Percentiles rank a stretch among this genome's conserved stretches.
These are phyloP conservation scores for Microcos paniculata DNA, from an alignment of 345 rosid species.

Conservation along the genomic window DNA sequence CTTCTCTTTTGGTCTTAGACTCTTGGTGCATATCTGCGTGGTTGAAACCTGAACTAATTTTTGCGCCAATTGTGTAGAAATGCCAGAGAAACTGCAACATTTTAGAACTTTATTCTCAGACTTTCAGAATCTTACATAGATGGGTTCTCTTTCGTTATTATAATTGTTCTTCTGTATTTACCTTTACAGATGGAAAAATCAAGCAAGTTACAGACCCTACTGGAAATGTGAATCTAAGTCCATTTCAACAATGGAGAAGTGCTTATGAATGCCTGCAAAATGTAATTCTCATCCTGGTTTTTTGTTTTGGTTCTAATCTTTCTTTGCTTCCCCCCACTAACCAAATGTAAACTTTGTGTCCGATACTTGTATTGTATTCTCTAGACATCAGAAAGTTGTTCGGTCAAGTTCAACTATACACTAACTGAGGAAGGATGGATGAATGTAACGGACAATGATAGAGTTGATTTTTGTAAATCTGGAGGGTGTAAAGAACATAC, in stretches of 20 bases:
- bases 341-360: not conserved
- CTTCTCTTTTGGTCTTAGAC: not conserved
- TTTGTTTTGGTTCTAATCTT: not conserved
- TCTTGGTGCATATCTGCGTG: not conserved
- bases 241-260: slow-evolving; percentile 29
- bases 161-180: not conserved
- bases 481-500: slow-evolving; percentile 3
- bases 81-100: not conserved
- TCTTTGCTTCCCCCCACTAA: not conserved
- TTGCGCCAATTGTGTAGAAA: not conserved
- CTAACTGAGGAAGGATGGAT: not conserved
- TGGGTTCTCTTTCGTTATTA: not conserved
- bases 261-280: slow-evolving; percentile 33
- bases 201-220: slow-evolving; percentile 18
- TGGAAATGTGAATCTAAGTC: slow-evolving; percentile 22
- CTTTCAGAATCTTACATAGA: not conserved
- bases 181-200: slow-evolving; percentile 12
- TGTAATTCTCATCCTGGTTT: not conserved
- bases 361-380: not conserved
- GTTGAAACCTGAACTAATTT: not conserved
- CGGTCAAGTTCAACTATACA: not conserved
- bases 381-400: not conserved
- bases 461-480: not conserved
- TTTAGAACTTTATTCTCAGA: not conserved
- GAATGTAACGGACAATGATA: not conserved